Percentiles rank a stretch among this genome's conserved stretches.
These are phyloP conservation scores for Puccinia brachypodii DNA, from an alignment of 1,284 basidiomycete genomes.

Conservation along the genomic window DNA sequence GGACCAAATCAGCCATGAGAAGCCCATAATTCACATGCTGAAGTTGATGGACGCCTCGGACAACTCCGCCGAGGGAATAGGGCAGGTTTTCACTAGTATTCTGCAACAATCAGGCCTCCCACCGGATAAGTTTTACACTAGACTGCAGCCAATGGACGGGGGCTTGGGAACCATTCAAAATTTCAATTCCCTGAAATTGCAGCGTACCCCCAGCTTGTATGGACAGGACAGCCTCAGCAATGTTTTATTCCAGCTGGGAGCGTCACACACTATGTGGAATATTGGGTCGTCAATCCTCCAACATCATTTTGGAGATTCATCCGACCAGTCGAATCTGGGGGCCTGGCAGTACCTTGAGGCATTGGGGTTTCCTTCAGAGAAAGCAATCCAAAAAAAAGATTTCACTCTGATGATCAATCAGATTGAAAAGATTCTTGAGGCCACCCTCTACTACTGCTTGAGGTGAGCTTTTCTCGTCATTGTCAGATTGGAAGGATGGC, in stretches of 20 bases:
- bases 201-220: not conserved
- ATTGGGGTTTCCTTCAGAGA: not conserved
- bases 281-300: not conserved
- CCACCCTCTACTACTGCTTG: not conserved
- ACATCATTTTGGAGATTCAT: not conserved
- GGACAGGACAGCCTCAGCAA: not conserved
- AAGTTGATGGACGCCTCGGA: conserved; percentile 1
- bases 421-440: not conserved
- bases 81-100: not conserved
- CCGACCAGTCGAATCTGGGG: not conserved
- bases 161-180: not conserved
- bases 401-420: conserved; percentile 9
- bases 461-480: not conserved
- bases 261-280: conserved; percentile 1
- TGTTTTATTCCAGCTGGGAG: not conserved
- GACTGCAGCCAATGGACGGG: not conserved
- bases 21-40: not conserved
- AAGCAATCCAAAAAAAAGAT: not conserved
- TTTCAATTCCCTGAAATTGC: not conserved
- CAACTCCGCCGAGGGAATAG: not conserved
- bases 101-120: not conserved
- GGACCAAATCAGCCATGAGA: not conserved
- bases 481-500: no score
- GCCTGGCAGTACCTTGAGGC: not conserved
- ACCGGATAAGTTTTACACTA: not conserved